phyloP scores from a whole-genome alignment of 1,139 yeast genomes.

The Hansenula lynferdii region DNA sequence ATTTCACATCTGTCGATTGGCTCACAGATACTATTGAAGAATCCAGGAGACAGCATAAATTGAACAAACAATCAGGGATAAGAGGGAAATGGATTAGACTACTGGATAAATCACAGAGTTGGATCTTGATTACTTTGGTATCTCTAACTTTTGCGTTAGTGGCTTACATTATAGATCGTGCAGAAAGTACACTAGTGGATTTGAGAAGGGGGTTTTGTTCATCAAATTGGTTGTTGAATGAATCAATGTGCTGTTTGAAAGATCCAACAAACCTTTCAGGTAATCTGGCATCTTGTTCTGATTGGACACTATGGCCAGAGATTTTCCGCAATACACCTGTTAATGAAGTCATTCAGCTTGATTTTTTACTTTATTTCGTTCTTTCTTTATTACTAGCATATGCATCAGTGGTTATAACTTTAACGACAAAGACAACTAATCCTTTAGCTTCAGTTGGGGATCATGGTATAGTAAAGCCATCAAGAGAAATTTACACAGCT shows the following conservation, averaged over 20 bases:
- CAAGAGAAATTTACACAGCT: constrained; percentile 45
- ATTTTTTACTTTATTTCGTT: constrained; percentile 36
- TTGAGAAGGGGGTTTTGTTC: constrained; percentile 52
- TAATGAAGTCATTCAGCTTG: constrained; percentile 20
- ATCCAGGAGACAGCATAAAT: constrained; percentile 39
- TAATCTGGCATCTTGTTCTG: constrained; percentile 26
- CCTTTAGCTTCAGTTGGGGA: constrained; percentile 16
- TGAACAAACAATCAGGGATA: constrained; percentile 31
- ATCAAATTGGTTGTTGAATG: constrained; percentile 41
- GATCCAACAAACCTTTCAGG: constrained; percentile 9
- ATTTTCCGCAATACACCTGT: constrained; percentile 8
- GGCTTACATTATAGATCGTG: constrained; percentile 47
- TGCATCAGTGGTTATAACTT: constrained; percentile 42
- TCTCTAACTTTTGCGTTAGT: constrained; percentile 46
- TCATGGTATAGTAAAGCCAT: background rate
- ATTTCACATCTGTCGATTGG: constrained; percentile 69
- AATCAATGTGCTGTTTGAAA: constrained; percentile 38
- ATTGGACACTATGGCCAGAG: constrained; percentile 47
- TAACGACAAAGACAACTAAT: constrained; percentile 41
- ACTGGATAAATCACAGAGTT: constrained; percentile 34
- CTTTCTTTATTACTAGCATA: constrained; percentile 41
- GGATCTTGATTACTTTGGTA: constrained; percentile 47
- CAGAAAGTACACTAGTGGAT: constrained; percentile 48
- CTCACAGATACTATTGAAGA: constrained; percentile 46
- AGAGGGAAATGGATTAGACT: constrained; percentile 28